These are phyloP conservation scores for Cladosporium sp. DNA, from an alignment of 2,329 filamentous ascomycete species.

Conservation along the genomic window DNA sequence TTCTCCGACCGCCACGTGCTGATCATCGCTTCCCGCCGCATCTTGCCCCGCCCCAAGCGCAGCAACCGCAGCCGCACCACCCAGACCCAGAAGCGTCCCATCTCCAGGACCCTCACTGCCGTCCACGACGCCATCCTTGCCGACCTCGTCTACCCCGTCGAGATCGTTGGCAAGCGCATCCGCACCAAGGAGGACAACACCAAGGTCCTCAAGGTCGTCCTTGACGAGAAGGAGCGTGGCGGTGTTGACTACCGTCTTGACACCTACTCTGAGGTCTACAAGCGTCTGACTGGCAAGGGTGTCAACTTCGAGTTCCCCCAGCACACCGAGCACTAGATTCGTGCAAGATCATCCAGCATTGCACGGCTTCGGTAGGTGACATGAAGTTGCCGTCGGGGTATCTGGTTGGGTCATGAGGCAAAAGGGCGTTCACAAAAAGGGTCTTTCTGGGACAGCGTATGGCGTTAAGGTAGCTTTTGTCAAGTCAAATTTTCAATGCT, in stretches of 20 bases:
- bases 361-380: conserved; percentile 16
- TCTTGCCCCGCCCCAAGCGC: conserved; percentile 97
- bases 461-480: conserved; percentile 20
- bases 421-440: conserved; percentile 7
- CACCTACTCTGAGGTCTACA: conserved; percentile 99
- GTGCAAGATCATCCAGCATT: conserved; percentile 19
- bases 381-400: conserved; percentile 13
- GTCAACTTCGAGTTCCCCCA: conserved; percentile 99
- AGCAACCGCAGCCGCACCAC: conserved; percentile 93
- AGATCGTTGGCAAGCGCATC: conserved; percentile 99
- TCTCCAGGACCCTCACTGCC: conserved; percentile 94
- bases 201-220: conserved; percentile 98
- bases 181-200: conserved; percentile 98
- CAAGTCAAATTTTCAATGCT: conserved; percentile 20
- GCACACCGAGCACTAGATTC: conserved; percentile 78
- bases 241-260: conserved; percentile 99
- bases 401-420: conserved; percentile 11
- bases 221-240: conserved; percentile 99
- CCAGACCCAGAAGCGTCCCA: conserved; percentile 98
- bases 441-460: conserved; percentile 17
- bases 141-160: conserved; percentile 98
- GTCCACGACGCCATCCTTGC: conserved; percentile 98
- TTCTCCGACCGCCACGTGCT: conserved; percentile 99
- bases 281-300: conserved; percentile 90
- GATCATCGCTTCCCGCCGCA: conserved; percentile 98